phyloP scores from a whole-genome alignment of 768 basidiomycete genomes.

The Lentinula sp. region DNA sequence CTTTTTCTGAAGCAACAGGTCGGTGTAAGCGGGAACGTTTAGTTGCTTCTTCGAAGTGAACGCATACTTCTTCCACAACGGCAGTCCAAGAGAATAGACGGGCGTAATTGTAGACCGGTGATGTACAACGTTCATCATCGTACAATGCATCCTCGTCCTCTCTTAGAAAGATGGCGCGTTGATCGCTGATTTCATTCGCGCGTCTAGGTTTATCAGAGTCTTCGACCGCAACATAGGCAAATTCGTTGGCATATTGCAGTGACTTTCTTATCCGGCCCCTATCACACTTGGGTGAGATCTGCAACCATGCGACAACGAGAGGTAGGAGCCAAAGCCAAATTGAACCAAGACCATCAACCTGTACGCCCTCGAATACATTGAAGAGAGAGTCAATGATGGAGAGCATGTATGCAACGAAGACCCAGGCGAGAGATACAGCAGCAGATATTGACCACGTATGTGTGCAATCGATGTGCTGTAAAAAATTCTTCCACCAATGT shows the following conservation, averaged over 20 bases:
- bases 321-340: slow-evolving; percentile 39
- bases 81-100: slow-evolving; percentile 13
- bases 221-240: slow-evolving; percentile 15
- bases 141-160: slow-evolving; percentile 3
- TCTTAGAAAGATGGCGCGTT: slow-evolving; percentile 1
- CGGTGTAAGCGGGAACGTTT: slow-evolving; percentile 3
- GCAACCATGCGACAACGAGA: slow-evolving; percentile 32
- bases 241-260: slow-evolving; percentile 20
- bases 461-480: slow-evolving; percentile 24
- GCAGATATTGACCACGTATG: slow-evolving; percentile 35
- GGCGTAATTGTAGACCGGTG: slow-evolving; percentile 18
- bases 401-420: slow-evolving; percentile 34
- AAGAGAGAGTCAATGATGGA: slow-evolving; percentile 29
- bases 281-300: slow-evolving; percentile 34
- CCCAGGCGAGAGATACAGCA: slow-evolving; percentile 34
- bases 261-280: slow-evolving; percentile 20
- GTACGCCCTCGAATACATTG: not conserved
- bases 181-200: not conserved
- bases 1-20: slow-evolving; percentile 9
- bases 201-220: slow-evolving; percentile 7
- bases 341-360: slow-evolving; percentile 28
- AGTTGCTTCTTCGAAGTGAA: slow-evolving; percentile 7
- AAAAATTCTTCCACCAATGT: slow-evolving; percentile 31
- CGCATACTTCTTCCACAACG: slow-evolving; percentile 12
- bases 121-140: slow-evolving; percentile 13